Evolutionary conservation across 1,139 yeast species (phyloP).

Genomic region (Debaryomyces subglobosus): DNA sequence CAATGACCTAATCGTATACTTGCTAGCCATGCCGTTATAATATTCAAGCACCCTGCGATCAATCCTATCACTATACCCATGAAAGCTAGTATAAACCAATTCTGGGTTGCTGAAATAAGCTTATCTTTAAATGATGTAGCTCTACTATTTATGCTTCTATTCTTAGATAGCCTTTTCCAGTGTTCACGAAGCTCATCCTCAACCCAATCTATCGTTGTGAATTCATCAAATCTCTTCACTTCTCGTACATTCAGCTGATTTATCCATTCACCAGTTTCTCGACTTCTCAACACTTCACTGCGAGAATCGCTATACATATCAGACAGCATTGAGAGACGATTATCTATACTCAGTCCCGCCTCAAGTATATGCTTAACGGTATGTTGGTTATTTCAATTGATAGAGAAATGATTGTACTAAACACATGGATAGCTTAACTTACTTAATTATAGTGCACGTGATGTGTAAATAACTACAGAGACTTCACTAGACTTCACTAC

Average conservation of each 20-base stretch:
- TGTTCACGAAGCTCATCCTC: slow-evolving; percentile 72
- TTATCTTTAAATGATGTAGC: slow-evolving; percentile 26
- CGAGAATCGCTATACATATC: background rate
- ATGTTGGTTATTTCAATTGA: background rate
- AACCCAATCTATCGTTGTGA: slow-evolving; percentile 82
- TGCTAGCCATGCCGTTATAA: slow-evolving; percentile 85
- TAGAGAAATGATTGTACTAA: background rate
- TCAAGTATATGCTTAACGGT: background rate
- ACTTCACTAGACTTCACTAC: too few relatives aligned
- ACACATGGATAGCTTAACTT: background rate
- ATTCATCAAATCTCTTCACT: slow-evolving; percentile 56
- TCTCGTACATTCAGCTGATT: slow-evolving; percentile 38
- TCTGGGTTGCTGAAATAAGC: slow-evolving; percentile 55
- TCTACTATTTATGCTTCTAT: slow-evolving; percentile 17
- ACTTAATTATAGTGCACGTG: background rate
- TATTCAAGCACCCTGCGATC: slow-evolving; percentile 79
- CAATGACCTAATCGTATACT: slow-evolving; percentile 82
- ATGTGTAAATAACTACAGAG: background rate
- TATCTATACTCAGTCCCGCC: background rate
- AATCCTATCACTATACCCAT: slow-evolving; percentile 80
- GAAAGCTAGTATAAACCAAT: slow-evolving; percentile 73
- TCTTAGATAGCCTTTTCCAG: slow-evolving; percentile 30
- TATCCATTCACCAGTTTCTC: slow-evolving; percentile 42
- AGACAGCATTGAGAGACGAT: background rate
- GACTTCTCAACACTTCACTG: slow-evolving; percentile 19